These are phyloP conservation scores for Pythium scleroteichum DNA, from an alignment of 352 stramenopile genomes.

Conservation along the genomic window DNA sequence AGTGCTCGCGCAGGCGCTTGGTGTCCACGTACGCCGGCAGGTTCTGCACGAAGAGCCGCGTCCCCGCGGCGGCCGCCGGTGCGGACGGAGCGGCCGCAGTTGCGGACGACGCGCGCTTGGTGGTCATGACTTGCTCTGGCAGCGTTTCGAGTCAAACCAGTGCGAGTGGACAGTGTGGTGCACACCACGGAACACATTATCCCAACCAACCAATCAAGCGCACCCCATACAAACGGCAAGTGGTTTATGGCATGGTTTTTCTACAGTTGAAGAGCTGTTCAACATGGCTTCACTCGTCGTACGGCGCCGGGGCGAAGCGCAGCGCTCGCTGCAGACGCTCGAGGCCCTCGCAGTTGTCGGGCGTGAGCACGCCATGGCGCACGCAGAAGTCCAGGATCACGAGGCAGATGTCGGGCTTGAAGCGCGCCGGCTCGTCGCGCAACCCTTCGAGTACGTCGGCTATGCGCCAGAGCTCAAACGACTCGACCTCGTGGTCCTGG, in stretches of 20 bases:
- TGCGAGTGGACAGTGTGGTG: slow-evolving; percentile 6
- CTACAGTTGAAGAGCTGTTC: neutral
- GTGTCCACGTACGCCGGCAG: slow-evolving; percentile 79
- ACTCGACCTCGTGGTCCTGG: slow-evolving; percentile 61
- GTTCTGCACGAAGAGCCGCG: slow-evolving; percentile 84
- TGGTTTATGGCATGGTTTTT: slow-evolving; percentile 27
- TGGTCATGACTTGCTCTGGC: too few species aligned
- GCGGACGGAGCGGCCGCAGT: neutral
- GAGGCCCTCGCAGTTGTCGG: slow-evolving; percentile 46
- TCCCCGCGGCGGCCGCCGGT: slow-evolving; percentile 20
- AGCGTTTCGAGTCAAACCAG: slow-evolving; percentile 20
- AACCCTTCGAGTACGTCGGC: slow-evolving; percentile 38
- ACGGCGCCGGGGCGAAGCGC: slow-evolving; percentile 3
- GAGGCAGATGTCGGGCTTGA: slow-evolving; percentile 75
- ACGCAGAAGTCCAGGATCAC: slow-evolving; percentile 68
- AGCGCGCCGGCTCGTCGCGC: slow-evolving; percentile 46
- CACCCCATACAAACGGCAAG: slow-evolving; percentile 11
- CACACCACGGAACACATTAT: slow-evolving; percentile 11
- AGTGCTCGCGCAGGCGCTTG: slow-evolving; percentile 71
- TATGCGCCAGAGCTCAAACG: slow-evolving; percentile 55
- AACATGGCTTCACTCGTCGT: slow-evolving; percentile 16
- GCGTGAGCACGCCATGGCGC: slow-evolving; percentile 62
- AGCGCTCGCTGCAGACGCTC: slow-evolving; percentile 11
- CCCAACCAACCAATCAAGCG: slow-evolving; percentile 20
- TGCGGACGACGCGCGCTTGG: neutral